A percentile compares a stretch with the other conserved stretches of the same genome.
phyloP scores from a whole-genome alignment of 1,139 yeast species.

The Yamadazyma dendronema region DNA sequence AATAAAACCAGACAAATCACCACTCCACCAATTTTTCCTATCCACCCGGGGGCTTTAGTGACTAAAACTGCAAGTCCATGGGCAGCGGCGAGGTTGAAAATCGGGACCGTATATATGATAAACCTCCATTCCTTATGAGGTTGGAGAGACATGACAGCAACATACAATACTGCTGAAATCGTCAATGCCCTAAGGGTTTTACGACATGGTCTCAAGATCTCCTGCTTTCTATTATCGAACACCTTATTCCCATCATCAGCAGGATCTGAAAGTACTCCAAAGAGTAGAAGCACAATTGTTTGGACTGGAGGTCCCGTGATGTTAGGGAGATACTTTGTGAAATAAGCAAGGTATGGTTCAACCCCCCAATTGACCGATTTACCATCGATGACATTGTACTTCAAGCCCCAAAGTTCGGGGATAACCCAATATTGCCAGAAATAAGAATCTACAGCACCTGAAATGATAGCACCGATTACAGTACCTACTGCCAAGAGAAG shows the following conservation, averaged over 20 bases:
- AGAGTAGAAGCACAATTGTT: slow-evolving; percentile 43
- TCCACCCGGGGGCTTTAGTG: slow-evolving; percentile 5
- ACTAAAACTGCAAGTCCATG: slow-evolving; percentile 48
- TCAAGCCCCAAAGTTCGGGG: slow-evolving; percentile 75
- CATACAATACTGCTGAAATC: slow-evolving; percentile 50
- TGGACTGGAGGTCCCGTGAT: slow-evolving; percentile 56
- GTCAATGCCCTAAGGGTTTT: slow-evolving; percentile 35
- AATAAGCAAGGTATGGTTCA: slow-evolving; percentile 71
- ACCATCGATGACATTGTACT: slow-evolving; percentile 73
- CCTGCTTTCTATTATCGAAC: slow-evolving; percentile 14
- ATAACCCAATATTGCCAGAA: slow-evolving; percentile 63
- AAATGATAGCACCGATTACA: slow-evolving; percentile 47
- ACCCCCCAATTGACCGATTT: slow-evolving; percentile 80
- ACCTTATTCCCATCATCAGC: slow-evolving; percentile 23
- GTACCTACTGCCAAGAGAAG: slow-evolving; percentile 53
- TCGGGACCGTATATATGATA: slow-evolving; percentile 71
- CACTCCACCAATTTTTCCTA: slow-evolving; percentile 23
- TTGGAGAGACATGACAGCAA: slow-evolving; percentile 67
- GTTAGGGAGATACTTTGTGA: slow-evolving; percentile 42
- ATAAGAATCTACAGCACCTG: slow-evolving; percentile 63
- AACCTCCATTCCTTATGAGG: slow-evolving; percentile 97
- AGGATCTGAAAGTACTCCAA: slow-evolving; percentile 45
- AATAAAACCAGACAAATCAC: slow-evolving; percentile 27
- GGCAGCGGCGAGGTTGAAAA: slow-evolving; percentile 64
- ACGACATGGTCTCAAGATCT: slow-evolving; percentile 35